A percentile compares a stretch with the other conserved stretches of the same genome.
Conservation (phyloP, 2,329 filamentous ascomycete genomes). For the Talaromyces sp. region DNA sequence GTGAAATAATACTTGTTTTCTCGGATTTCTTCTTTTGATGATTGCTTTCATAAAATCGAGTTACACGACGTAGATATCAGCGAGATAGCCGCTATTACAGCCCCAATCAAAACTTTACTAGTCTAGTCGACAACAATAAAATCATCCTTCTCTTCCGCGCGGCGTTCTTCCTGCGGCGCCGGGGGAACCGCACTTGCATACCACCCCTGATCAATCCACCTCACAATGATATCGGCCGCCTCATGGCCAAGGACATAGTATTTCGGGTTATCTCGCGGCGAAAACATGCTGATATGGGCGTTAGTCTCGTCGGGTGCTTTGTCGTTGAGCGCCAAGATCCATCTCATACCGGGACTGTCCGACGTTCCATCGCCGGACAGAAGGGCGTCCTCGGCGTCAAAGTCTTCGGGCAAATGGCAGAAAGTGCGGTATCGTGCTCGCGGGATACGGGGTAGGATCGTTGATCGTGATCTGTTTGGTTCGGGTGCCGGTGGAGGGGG, state of each 20-base stretch:
- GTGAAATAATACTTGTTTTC: not conserved
- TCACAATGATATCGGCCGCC: constrained; percentile 33
- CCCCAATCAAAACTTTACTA: not conserved
- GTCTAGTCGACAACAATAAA: constrained; percentile 5
- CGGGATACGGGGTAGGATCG: constrained; percentile 22
- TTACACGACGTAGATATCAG: not conserved
- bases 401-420: constrained; percentile 68
- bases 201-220: constrained; percentile 38
- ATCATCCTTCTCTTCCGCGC: constrained; percentile 10
- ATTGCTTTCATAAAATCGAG: not conserved
- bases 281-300: constrained; percentile 63
- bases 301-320: constrained; percentile 70
- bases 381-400: constrained; percentile 22
- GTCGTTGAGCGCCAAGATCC: constrained; percentile 72
- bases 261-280: constrained; percentile 39
- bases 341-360: constrained; percentile 43
- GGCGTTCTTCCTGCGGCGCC: not conserved
- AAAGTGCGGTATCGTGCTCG: constrained; percentile 69
- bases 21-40: not conserved
- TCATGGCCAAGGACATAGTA: constrained; percentile 36
- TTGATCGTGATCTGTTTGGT: not conserved
- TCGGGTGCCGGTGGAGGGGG: constrained; percentile 18
- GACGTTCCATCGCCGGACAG: constrained; percentile 18
- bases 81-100: too few relatives aligned
- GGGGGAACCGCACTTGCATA: constrained; percentile 23